Evolutionary conservation across 371 early-diverging fungal genomes (phyloP), one percentile per base, ranked within the genome.

Genomic region (Mucor sp.): DNA sequence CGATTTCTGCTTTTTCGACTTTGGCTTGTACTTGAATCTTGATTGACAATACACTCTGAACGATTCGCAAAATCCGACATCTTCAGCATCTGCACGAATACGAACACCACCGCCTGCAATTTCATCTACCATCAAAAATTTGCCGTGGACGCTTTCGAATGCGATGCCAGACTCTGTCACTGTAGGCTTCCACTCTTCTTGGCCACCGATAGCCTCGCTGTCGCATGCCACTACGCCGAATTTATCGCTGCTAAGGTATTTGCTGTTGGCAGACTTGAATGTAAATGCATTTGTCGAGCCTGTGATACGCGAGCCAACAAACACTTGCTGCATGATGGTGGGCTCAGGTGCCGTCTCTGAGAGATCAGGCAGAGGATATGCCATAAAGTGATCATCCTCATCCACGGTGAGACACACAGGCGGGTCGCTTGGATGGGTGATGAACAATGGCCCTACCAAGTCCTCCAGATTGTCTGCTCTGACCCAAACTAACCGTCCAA

Each of bases 181-280:
- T 6, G 89, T 74, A 7, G 86, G 85, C 21, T 85, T 83, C 94
- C 94, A 94, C 71, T 92, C 94, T 70, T 95, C 95, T 47, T 85
- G 78, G 11, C 89, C 90, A 1, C 94, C 93, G 35, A 92, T 90
- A 0, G 95, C 96, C 67, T 93, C 94, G 32, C 82, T 72, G 14
- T 88, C 82, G 23, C 87, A 87, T 4, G 86, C 65, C 0, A 94
- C 93, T 6, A 91, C 85, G 4, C 95, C 96, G 77, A 94, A 87
- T 64, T 94, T 93, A 84, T 95, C 96, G 12, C 87, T 82, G 39
- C 91, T 83, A 8, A 94, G 72, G 73, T 93, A 94, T 65, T 85
- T 86, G 19, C 88, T 88, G 57, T 83, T 77, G 14, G 83, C 85
- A 4, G 91, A 86, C 67, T 92, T 93, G 66, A 94, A 80, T 0